These are phyloP conservation scores for Metschnikowia kofuensis DNA, from an alignment of 805 yeast genomes.

Conservation along the genomic window DNA sequence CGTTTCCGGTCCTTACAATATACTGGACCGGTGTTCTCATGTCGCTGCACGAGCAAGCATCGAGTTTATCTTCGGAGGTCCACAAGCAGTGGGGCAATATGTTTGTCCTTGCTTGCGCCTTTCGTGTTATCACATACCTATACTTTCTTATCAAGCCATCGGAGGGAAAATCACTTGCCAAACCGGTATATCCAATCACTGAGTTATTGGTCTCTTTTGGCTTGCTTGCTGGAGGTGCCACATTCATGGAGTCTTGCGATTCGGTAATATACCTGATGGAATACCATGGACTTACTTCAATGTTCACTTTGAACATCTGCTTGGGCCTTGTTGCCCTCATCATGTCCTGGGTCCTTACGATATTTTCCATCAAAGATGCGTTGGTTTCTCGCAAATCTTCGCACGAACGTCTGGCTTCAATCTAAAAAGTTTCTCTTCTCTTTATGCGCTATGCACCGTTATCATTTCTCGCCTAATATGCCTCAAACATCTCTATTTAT, in stretches of 20 bases:
- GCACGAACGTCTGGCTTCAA: not conserved
- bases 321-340: constrained; percentile 74
- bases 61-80: constrained; percentile 68
- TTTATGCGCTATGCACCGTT: not conserved
- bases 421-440: not conserved
- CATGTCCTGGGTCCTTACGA: constrained; percentile 84
- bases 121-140: constrained; percentile 65
- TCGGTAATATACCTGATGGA: constrained; percentile 80
- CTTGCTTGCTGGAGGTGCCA: constrained; percentile 81
- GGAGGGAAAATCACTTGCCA: constrained; percentile 22
- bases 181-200: constrained; percentile 68
- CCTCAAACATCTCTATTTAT: not conserved
- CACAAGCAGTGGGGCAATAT: constrained; percentile 93
- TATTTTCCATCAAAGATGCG: constrained; percentile 59
- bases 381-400: constrained; percentile 4
- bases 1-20: constrained; percentile 89
- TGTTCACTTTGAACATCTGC: constrained; percentile 87
- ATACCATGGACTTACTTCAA: constrained; percentile 75
- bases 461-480: constrained; percentile 1
- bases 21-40: constrained; percentile 95
- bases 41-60: constrained; percentile 92
- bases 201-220: constrained; percentile 80
- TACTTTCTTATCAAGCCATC: constrained; percentile 43
- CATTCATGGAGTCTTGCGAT: constrained; percentile 90
- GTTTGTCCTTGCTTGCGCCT: constrained; percentile 75